Percentiles rank a stretch among this genome's conserved stretches.
phyloP scores from a whole-genome alignment of 768 basidiomycete genomes.

The Saitozyma sp. region DNA sequence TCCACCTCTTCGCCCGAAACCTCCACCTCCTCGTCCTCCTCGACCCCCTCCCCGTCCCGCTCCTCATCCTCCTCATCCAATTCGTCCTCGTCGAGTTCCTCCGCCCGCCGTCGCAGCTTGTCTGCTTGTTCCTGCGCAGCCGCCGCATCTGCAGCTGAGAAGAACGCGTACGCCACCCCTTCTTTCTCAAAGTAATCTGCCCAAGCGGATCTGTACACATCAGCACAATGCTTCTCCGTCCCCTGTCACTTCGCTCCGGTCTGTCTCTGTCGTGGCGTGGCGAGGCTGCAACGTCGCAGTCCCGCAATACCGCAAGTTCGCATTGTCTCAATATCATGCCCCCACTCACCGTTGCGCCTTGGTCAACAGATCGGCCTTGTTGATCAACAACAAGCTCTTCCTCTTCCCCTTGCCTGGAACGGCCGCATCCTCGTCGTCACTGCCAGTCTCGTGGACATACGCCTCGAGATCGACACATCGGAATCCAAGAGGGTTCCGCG shows the following conservation, averaged over 20 bases:
- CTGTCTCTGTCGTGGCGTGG: too few species aligned
- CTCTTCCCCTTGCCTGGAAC: constrained; percentile 74
- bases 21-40: constrained; percentile 54
- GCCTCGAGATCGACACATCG: constrained; percentile 89
- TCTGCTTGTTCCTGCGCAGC: constrained; percentile 74
- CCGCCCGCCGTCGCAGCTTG: constrained; percentile 41
- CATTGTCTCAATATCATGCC: neutral
- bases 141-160: constrained; percentile 86
- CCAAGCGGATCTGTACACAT: constrained; percentile 67
- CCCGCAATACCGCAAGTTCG: neutral
- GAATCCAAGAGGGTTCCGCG: constrained; percentile 88
- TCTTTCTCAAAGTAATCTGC: constrained; percentile 62
- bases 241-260: too few species aligned
- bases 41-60: too few species aligned
- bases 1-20: constrained; percentile 55
- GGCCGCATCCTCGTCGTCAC: constrained; percentile 59
- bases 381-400: constrained; percentile 79
- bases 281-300: too few species aligned
- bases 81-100: constrained; percentile 72
- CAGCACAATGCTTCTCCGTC: too few species aligned
- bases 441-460: constrained; percentile 69
- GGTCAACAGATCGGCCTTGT: constrained; percentile 92
- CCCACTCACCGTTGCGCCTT: constrained; percentile 71
- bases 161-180: constrained; percentile 72
- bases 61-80: constrained; percentile 59